These are phyloP conservation scores for Xylaria palmicola DNA, from an alignment of 495 filamentous ascomycete genomes.

Conservation along the genomic window DNA sequence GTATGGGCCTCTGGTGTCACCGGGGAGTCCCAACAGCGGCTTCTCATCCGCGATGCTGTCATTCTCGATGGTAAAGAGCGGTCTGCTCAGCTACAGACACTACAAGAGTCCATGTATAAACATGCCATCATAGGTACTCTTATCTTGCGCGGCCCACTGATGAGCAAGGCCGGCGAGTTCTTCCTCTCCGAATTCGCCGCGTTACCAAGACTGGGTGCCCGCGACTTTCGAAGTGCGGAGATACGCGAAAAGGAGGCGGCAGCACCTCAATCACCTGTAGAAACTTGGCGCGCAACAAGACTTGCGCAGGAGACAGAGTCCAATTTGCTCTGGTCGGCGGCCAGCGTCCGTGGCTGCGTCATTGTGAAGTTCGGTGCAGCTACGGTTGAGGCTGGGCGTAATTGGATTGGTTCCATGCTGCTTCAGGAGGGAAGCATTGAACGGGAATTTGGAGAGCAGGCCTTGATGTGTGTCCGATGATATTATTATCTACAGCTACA, in stretches of 20 bases:
- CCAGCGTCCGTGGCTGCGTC: constrained; percentile 76
- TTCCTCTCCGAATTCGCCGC: constrained; percentile 72
- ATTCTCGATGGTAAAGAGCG: constrained; percentile 61
- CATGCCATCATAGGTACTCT: constrained; percentile 77
- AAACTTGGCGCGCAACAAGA: constrained; percentile 44
- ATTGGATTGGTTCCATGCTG: constrained; percentile 54
- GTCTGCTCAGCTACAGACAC: constrained; percentile 23
- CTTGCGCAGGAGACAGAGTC: constrained; percentile 54
- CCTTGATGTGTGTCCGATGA: constrained; percentile 51
- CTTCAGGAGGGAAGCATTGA: constrained; percentile 49
- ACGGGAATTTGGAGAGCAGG: constrained; percentile 48
- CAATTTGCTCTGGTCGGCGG: constrained; percentile 80
- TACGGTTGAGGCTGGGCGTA: constrained; percentile 49
- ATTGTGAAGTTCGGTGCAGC: constrained; percentile 78
- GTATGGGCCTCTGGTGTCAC: constrained; percentile 56
- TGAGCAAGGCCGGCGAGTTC: constrained; percentile 62
- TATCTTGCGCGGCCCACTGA: constrained; percentile 73
- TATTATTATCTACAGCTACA: not conserved
- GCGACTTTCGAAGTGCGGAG: constrained; percentile 62
- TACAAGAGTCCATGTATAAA: constrained; percentile 61
- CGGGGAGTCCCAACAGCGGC: constrained; percentile 41
- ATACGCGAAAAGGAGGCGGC: constrained; percentile 42
- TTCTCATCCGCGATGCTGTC: constrained; percentile 80
- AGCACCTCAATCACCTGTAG: constrained; percentile 33
- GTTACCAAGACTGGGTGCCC: constrained; percentile 79